Evolutionary conservation across 2,329 filamentous ascomycete species (phyloP), one percentile per base, ranked within the genome.

Genomic region (Stenocarpella maydis): DNA sequence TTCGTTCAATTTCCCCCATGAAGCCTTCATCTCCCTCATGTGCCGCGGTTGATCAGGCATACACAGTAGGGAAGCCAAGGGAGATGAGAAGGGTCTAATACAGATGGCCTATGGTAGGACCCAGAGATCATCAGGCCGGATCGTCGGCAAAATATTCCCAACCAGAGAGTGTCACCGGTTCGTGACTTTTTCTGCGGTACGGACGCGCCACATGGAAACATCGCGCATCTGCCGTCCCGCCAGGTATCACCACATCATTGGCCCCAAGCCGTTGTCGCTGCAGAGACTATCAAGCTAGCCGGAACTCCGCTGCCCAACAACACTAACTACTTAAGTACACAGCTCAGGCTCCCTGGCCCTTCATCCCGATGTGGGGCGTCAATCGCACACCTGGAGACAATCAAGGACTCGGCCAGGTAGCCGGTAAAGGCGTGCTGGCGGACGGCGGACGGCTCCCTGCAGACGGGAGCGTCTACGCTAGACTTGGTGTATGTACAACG

Each of bases 1-100:
- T 7, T 67, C 28, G 37, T 67, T 47, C 43, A 55, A 55, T 58
- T 55, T 67, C 64, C 64, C 64, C 41, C 64, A 67, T 66, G 41
- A 26, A 52, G 52, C 17, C 52, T 21, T 45, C 50, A 67, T 58
- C 52, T 47, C 63, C n/a, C 21, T 41, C 34, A 37, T 52, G 21
- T 21, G 61, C 9, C 21, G 31, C 50, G 21, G 50, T 19, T 26
- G 28, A 43, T 55, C 43, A 26, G 26, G 37, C 28, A 34, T n/a
- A n/a, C n/a, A n/a, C n/a, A n/a, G n/a, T 10, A 19, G 19, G 28
- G 21, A 24, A 55, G 28, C 17, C 28, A 55, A 65, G 49, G 41
- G 64, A 47, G 31, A 67, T 39, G 64, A 65, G 28, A 39, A 41
- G 28, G 41, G 39, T 45, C 43, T 49, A 15, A 28, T 41, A 34